Percentiles rank a stretch among this genome's conserved stretches.
Evolutionary conservation across 768 basidiomycete genomes (phyloP).

Genomic region (Calocera viscosa): DNA sequence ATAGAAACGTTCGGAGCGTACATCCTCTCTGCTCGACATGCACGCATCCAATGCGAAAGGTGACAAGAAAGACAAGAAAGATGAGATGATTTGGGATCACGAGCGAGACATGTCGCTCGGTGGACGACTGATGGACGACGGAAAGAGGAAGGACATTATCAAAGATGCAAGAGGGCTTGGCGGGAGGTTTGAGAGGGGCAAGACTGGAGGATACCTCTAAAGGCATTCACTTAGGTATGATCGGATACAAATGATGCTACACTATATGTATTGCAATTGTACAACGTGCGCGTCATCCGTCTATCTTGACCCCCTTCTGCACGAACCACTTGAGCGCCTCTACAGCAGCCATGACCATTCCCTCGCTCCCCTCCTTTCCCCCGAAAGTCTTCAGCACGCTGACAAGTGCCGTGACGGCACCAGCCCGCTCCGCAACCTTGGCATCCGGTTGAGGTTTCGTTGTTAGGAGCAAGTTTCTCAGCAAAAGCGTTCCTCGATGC

Average conservation of each 20-base stretch:
- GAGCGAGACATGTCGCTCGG: slow-evolving; percentile 77
- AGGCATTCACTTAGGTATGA: too few relatives aligned
- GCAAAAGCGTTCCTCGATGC: slow-evolving; percentile 67
- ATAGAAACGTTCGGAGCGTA: slow-evolving; percentile 31
- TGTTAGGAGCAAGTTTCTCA: slow-evolving; percentile 48
- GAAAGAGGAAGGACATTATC: slow-evolving; percentile 61
- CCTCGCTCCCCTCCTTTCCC: slow-evolving; percentile 23
- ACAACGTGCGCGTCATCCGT: background rate
- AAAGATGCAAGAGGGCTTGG: slow-evolving; percentile 20
- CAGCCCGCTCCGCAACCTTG: slow-evolving; percentile 40
- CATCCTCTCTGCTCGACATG: slow-evolving; percentile 42
- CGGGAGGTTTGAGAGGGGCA: background rate
- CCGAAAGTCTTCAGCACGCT: slow-evolving; percentile 36
- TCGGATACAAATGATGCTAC: too few relatives aligned
- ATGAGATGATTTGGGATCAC: slow-evolving; percentile 83
- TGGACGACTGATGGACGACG: slow-evolving; percentile 83
- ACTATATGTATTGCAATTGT: too few relatives aligned
- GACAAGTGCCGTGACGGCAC: slow-evolving; percentile 43
- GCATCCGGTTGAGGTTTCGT: slow-evolving; percentile 30
- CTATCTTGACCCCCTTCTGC: slow-evolving; percentile 17
- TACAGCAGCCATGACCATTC: slow-evolving; percentile 36
- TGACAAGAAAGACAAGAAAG: slow-evolving; percentile 28
- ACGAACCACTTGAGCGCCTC: slow-evolving; percentile 39
- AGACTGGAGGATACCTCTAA: background rate
- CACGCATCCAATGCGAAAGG: slow-evolving; percentile 31